phyloP scores from a whole-genome alignment of 345 rosid species.

The Psidium friedrichsthalianum region DNA sequence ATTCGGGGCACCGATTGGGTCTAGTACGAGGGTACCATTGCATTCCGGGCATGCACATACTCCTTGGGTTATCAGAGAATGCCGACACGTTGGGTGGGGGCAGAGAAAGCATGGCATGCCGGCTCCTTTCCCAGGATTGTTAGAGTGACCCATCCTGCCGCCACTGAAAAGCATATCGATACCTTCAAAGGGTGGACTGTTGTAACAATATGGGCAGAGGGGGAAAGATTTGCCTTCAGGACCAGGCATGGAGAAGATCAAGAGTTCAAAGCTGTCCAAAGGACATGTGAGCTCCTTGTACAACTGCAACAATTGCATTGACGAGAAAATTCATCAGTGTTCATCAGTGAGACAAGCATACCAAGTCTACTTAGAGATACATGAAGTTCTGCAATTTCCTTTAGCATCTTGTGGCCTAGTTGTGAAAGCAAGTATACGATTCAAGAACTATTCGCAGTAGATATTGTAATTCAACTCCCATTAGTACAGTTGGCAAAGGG shows the following conservation, averaged over 20 bases:
- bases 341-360: not conserved
- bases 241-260: slow-evolving; percentile 84
- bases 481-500: not conserved
- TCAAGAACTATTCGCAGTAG: not conserved
- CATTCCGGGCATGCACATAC: slow-evolving; percentile 98
- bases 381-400: not conserved
- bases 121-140: slow-evolving; percentile 54
- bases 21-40: slow-evolving; percentile 75
- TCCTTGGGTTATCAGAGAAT: slow-evolving; percentile 76
- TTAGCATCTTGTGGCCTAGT: not conserved
- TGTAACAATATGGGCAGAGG: slow-evolving; percentile 86
- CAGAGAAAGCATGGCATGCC: slow-evolving; percentile 98
- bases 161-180: slow-evolving; percentile 49
- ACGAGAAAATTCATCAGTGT: not conserved
- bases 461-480: not conserved
- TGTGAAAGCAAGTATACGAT: not conserved
- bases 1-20: slow-evolving; percentile 83
- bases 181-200: slow-evolving; percentile 91
- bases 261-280: slow-evolving; percentile 82
- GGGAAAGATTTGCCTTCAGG: slow-evolving; percentile 94
- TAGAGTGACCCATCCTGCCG: slow-evolving; percentile 18
- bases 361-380: not conserved
- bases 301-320: slow-evolving; percentile 32
- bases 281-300: slow-evolving; percentile 96
- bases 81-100: slow-evolving; percentile 82